These are phyloP conservation scores for Blastocystis sp. DNA, from an alignment of 352 stramenopile genomes.

Conservation along the genomic window DNA sequence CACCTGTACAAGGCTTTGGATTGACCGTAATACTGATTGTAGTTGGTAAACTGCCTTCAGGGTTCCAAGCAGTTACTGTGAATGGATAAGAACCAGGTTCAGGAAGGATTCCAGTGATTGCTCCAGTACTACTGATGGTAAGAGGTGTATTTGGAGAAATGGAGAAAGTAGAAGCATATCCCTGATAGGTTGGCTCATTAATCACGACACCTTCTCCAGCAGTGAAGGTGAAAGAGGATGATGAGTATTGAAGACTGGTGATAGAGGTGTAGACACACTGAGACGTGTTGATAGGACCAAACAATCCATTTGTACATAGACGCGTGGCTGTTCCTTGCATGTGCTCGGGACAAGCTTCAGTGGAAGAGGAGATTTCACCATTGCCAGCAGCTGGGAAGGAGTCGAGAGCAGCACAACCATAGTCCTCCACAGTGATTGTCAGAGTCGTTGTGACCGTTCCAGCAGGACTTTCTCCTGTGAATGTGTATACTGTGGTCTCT, in stretches of 20 bases:
- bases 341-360: background rate
- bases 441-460: background rate
- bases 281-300: background rate
- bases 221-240: background rate
- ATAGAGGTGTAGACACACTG: background rate
- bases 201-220: background rate
- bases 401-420: background rate
- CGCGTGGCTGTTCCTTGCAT: conserved; percentile 3
- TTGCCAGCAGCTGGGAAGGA: background rate
- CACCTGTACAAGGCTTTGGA: background rate
- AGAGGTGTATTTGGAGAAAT: background rate
- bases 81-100: background rate
- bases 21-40: background rate
- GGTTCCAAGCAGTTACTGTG: background rate
- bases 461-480: background rate
- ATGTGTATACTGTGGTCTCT: background rate
- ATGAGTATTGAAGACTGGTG: background rate
- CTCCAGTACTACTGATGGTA: background rate
- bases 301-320: background rate
- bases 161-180: background rate
- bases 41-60: background rate
- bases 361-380: background rate
- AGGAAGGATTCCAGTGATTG: background rate
- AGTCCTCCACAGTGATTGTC: background rate
- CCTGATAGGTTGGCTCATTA: background rate